Percentiles rank a stretch among this genome's conserved stretches.
Conservation (phyloP, 2,329 filamentous ascomycete genomes). For the Fusarium begoniae region DNA sequence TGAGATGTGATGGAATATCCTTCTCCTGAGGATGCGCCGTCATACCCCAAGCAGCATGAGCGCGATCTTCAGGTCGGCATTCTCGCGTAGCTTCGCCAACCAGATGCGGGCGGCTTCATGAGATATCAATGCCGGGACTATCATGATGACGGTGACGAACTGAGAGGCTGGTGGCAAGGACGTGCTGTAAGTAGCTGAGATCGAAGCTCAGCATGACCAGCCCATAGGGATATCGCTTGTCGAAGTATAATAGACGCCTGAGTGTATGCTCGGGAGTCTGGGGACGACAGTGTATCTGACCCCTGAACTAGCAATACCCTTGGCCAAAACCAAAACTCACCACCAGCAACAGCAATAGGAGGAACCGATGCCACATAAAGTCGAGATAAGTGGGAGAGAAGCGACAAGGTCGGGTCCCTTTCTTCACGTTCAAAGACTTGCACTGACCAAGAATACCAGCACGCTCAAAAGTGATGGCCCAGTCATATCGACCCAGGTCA, state of each 20-base stretch:
- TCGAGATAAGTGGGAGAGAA: neutral
- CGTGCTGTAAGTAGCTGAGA: neutral
- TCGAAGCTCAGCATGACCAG: neutral
- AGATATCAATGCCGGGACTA: slow-evolving; percentile 3
- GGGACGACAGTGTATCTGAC: neutral
- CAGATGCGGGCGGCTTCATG: slow-evolving; percentile 8
- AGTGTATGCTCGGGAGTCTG: neutral
- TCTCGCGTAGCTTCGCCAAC: slow-evolving; percentile 37
- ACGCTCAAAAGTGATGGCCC: neutral
- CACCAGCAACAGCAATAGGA: neutral
- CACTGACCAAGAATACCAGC: slow-evolving; percentile 2
- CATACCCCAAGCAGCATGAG: slow-evolving; percentile 25
- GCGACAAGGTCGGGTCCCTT: neutral
- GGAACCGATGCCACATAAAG: slow-evolving; percentile 21
- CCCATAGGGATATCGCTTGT: neutral
- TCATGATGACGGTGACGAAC: neutral
- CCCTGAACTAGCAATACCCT: neutral
- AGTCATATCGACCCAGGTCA: neutral
- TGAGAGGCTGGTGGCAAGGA: neutral
- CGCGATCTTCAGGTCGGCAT: slow-evolving; percentile 15
- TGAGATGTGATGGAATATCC: slow-evolving; percentile 20
- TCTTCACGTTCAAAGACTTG: neutral
- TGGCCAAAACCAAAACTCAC: neutral
- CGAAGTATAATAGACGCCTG: neutral
- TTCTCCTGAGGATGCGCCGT: slow-evolving; percentile 18